These are phyloP conservation scores for Trypanosoma conorhini DNA, from an alignment of 208 protist genomes.

Conservation along the genomic window DNA sequence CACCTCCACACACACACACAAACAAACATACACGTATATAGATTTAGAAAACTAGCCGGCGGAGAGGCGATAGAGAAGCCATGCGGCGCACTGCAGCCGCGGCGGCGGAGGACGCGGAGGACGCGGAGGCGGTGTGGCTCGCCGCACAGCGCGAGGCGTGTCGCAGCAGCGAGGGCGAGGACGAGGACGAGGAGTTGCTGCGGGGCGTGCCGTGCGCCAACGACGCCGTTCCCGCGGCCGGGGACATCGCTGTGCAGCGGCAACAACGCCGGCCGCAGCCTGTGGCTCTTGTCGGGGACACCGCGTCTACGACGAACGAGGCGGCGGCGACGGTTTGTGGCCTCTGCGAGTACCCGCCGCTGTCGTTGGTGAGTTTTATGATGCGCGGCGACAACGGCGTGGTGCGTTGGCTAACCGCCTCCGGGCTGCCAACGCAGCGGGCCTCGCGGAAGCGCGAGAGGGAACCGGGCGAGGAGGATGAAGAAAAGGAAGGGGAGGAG, in stretches of 20 bases:
- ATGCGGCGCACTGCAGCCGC: not conserved
- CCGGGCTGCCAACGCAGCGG: slow-evolving; percentile 12
- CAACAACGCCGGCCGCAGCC: not conserved
- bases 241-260: not conserved
- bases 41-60: not conserved
- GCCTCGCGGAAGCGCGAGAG: slow-evolving; percentile 3
- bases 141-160: slow-evolving; percentile 11
- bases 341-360: slow-evolving; percentile 31
- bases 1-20: not conserved
- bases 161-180: not conserved
- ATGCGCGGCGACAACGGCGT: slow-evolving; percentile 62
- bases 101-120: not conserved
- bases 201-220: slow-evolving; percentile 41
- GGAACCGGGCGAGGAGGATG: not conserved
- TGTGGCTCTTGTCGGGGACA: not conserved
- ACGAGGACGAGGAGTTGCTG: slow-evolving; percentile 48
- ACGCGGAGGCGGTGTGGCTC: slow-evolving; percentile 9
- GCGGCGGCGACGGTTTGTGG: slow-evolving; percentile 1
- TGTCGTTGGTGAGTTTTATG: slow-evolving; percentile 40
- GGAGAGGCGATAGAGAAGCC: not conserved
- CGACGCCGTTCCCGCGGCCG: slow-evolving; percentile 21
- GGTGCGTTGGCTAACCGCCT: slow-evolving; percentile 59
- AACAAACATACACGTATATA: not conserved
- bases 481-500: slow-evolving; percentile 4
- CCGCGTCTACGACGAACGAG: not conserved